Conservation (phyloP, 192 early-diverging fungal species). For the Coemansia sp. region DNA sequence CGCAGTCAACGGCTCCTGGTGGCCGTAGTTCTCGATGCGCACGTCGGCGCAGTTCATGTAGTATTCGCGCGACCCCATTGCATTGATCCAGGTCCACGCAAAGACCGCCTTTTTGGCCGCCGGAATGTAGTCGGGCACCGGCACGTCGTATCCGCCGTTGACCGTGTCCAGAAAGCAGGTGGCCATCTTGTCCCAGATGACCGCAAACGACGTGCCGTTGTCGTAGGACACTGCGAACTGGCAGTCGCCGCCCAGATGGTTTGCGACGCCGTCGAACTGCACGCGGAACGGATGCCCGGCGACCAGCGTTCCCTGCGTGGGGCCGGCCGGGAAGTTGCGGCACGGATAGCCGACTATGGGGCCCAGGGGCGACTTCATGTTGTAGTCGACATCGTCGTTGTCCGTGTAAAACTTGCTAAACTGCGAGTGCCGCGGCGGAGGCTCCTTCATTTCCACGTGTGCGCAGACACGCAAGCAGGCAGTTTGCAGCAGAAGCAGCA, state of each 20-base stretch:
- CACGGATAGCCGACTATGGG: conserved; percentile 48
- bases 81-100: conserved; percentile 67
- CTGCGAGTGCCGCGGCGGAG: conserved; percentile 46
- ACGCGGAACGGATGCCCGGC: conserved; percentile 55
- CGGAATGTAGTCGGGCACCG: conserved; percentile 58
- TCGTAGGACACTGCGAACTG: conserved; percentile 65
- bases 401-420: conserved; percentile 48
- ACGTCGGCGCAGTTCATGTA: conserved; percentile 71
- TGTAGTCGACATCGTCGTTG: conserved; percentile 51
- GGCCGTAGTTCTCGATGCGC: conserved; percentile 52
- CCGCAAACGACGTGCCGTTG: conserved; percentile 59
- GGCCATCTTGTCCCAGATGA: conserved; percentile 55
- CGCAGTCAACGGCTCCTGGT: conserved; percentile 43
- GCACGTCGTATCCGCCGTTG: conserved; percentile 51
- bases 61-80: conserved; percentile 59
- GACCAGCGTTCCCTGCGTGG: conserved; percentile 37
- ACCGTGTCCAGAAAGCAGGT: conserved; percentile 48
- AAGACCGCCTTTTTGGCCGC: conserved; percentile 55
- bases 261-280: conserved; percentile 53
- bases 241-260: conserved; percentile 66
- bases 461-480: conserved; percentile 12
- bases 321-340: conserved; percentile 42
- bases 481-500: conserved; percentile 5
- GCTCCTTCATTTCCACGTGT: conserved; percentile 46
- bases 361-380: conserved; percentile 49